Evolutionary conservation across 2,329 filamentous ascomycete species (phyloP).

Genomic region (Akanthomyces dipterigenus): DNA sequence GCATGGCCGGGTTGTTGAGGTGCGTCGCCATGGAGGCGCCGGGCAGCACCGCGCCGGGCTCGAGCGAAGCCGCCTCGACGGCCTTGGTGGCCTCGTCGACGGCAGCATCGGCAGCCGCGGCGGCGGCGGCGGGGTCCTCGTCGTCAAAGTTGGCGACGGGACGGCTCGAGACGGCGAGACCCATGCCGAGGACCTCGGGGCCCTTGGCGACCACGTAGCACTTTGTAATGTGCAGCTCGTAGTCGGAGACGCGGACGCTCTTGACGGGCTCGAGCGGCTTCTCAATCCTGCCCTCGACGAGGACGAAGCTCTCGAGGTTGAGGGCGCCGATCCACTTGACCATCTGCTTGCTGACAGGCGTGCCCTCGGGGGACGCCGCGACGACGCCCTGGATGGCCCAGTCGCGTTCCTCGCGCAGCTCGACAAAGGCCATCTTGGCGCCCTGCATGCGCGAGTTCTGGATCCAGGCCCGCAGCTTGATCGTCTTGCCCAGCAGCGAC

Average conservation of each 20-base stretch:
- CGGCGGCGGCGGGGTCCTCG: slow-evolving; percentile 37
- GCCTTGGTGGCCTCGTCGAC: slow-evolving; percentile 38
- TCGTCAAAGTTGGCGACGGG: slow-evolving; percentile 54
- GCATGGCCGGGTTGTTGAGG: slow-evolving; percentile 86
- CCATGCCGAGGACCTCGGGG: slow-evolving; percentile 51
- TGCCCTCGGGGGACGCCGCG: slow-evolving; percentile 60
- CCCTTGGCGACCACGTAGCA: slow-evolving; percentile 67
- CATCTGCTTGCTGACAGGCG: slow-evolving; percentile 72
- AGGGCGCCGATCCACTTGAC: slow-evolving; percentile 80
- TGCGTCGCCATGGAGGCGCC: slow-evolving; percentile 77
- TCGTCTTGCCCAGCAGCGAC: slow-evolving; percentile 58
- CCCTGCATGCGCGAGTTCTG: slow-evolving; percentile 85
- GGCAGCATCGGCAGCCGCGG: slow-evolving; percentile 22
- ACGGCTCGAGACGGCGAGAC: slow-evolving; percentile 47
- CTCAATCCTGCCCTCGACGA: slow-evolving; percentile 74
- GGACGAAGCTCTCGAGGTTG: slow-evolving; percentile 73
- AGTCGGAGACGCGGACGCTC: slow-evolving; percentile 70
- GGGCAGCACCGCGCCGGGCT: slow-evolving; percentile 40
- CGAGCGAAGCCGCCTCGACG: slow-evolving; percentile 34
- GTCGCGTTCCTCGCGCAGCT: slow-evolving; percentile 68
- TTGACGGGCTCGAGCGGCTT: slow-evolving; percentile 83
- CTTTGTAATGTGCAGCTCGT: slow-evolving; percentile 85
- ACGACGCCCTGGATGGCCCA: slow-evolving; percentile 80
- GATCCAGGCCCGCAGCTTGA: slow-evolving; percentile 73
- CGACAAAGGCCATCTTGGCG: slow-evolving; percentile 86